Base-by-base conservation (phyloP, 306 rosid species). In the Geum urbanum region DNA sequence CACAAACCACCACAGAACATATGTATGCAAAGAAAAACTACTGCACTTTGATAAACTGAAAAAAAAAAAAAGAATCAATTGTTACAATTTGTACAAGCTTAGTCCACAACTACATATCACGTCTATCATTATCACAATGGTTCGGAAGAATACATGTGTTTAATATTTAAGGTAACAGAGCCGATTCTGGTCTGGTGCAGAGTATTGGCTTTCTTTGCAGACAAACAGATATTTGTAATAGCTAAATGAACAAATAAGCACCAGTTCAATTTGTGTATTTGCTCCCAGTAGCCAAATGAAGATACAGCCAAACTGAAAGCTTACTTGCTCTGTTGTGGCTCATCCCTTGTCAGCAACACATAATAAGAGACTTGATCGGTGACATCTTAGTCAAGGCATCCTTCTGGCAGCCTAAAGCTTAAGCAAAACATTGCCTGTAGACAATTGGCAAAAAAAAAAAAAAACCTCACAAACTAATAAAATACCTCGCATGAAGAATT, bases 371-470 rank as follows among this genome's bases (percentile, higher is more conserved):
- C 37, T 32, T 2, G 37, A 32, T 47, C 24, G 57, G 57, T 64
- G 65, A 14, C 68, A 56, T 75, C 79, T 74, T 87, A 87, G 9
- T 12, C 20, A 64, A 76, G 64, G 84, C 92, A 88, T 44, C 88
- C 75, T 76, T 83, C 84, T 61, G 90, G 87, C 61, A 83, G 82
- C 77, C 75, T 80, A 70, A 86, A 86, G 80, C 96, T 88, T 55
- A 92, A 83, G 78, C 97, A 92, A 80, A 82, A 88, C 98, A 92
- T 92, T 63, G 90, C 90, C 98, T 92, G 87, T 6, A 74, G 48
- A 77, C 47, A 59, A 41, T 4, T 13, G 8, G 12, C 9, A 69
- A 56, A 71, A n/a, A n/a, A n/a, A n/a, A n/a, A n/a, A n/a, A n/a
- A n/a, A n/a, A n/a, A n/a, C n/a, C n/a, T 41, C 45, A 53, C 43